Percentiles rank a stretch among this genome's conserved stretches.
Evolutionary conservation across 108 stramenopile species (phyloP).

Genomic region (Skeletonema grethae): DNA sequence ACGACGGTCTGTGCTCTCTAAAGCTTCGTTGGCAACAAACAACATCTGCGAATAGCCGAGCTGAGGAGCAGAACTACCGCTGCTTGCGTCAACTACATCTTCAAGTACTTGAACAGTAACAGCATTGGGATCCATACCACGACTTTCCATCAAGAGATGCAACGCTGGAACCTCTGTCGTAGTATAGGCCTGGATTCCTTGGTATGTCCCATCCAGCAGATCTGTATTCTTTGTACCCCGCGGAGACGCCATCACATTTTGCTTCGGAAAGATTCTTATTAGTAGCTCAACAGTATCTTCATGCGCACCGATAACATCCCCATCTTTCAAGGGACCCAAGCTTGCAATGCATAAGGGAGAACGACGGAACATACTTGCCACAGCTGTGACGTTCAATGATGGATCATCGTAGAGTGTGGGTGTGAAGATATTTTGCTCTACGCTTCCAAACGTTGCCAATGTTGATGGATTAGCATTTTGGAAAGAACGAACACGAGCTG

Average conservation of each 20-base stretch:
- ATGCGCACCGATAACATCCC: constrained; percentile 42
- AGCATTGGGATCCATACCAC: constrained; percentile 17
- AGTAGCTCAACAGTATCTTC: constrained; percentile 52
- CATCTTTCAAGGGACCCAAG: constrained; percentile 14
- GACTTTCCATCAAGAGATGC: constrained; percentile 15
- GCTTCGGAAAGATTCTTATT: constrained; percentile 32
- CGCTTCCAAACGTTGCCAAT: constrained; percentile 33
- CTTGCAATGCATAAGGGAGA: constrained; percentile 51
- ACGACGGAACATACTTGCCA: constrained; percentile 51
- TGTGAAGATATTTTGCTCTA: constrained; percentile 58
- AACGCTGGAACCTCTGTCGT: constrained; percentile 57
- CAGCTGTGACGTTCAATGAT: constrained; percentile 34
- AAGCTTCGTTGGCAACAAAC: constrained; percentile 43
- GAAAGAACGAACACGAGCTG: constrained; percentile 31
- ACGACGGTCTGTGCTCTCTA: constrained; percentile 21
- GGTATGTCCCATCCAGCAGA: constrained; percentile 36
- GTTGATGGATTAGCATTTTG: constrained; percentile 23
- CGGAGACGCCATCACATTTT: constrained; percentile 44
- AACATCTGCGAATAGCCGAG: constrained; percentile 53
- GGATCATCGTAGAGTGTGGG: constrained; percentile 39
- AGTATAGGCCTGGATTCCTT: constrained; percentile 47
- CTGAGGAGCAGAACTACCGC: constrained; percentile 19
- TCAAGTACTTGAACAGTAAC: constrained; percentile 19
- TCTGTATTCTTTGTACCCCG: constrained; percentile 53
- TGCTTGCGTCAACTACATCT: constrained; percentile 1